Base-by-base conservation (phyloP, 2,329 filamentous ascomycete genomes). In the Epichloe bromicola region DNA sequence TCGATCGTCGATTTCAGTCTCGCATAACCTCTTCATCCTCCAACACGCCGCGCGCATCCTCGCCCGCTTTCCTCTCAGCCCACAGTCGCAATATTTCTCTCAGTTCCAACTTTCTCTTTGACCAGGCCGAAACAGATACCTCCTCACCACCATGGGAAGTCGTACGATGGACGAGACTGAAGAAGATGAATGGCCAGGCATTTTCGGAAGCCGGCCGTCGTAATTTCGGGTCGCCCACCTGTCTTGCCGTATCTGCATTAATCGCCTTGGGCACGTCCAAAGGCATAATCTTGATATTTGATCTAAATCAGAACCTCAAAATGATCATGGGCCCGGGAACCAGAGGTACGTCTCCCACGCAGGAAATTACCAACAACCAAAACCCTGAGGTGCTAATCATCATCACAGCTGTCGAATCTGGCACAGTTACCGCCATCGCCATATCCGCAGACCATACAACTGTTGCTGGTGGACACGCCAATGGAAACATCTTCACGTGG, bases 401-500 rank as follows among this genome's bases (percentile, higher is more conserved):
- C 7, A n/a, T 2, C 14, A 23, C 61, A 89, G 91, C 93, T 60
- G 79, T 95, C 48, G 93, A 97, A 69, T 94, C 86, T 56, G 94
- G 93, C 1, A 74, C 89, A 44, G 78, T 98, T 46, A 95, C 88
- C 4, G 79, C 93, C 1, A 74, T 98, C 53, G 88, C 93, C 5
- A 82, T 97, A 52, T 95, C 93, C 30, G 90, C 91, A 17, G 93
- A 98, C 63, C 89, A 97, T 66, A 86, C 87, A 2, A 95, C 91
- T 1, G 77, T 98, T 57, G 93, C 88, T 36, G 88, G 84, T 38
- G 93, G 93, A 3, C 91, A 98, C 75, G 83, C 82, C 1, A 88
- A 85, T 59, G 94, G 93, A 3, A 83, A 83, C 62, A 95, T 98
- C 49, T 97, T 96, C 63, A 98, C 91, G 0, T 98, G 94, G 94